Base-by-base conservation (phyloP, 306 rosid species). In the Rosa multiflora region DNA sequence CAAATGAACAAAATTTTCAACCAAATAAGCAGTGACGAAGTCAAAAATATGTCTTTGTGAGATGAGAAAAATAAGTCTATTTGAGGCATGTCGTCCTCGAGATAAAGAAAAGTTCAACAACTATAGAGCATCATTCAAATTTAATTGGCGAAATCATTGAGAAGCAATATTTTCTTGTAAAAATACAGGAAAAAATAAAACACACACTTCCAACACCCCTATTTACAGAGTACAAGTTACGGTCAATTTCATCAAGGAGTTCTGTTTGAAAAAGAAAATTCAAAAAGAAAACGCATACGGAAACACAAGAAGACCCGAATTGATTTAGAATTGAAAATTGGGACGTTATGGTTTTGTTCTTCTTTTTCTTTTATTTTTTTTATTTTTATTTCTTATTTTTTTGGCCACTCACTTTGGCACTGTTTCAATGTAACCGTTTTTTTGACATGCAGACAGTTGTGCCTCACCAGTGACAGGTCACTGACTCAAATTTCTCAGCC, bases 391-490 rank as follows among this genome's bases (percentile, higher is more conserved):
- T 29, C 32, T 29, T 29, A 1, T 17, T n/a, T 21, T n/a, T n/a
- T 58, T 61, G 37, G 37, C 37, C 37, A 32, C 37, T 32, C 37
- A 2, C 37, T 61, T 15, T 37, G 71, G 71, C 46, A 6, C 37
- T 32, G 23, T 37, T 39, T 39, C 71, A 17, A 8, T 17, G 71
- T 67, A 40, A 67, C 71, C 3, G 48, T 67, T 39, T 37, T 8
- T 63, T 18, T 67, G 29, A 67, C 29, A 18, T 67, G 48, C 71
- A 67, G 71, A 39, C 48, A 67, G 29, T 67, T 67, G 71, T 67
- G 48, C 26, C 40, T 15, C 13, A 67, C 47, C 6, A 18, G 48
- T 67, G 71, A 66, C 23, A 35, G 5, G 5, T 66, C 70, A 66
- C 21, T 32, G 6, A 39, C 43, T 32, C 69, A 63, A 12, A 62